phyloP scores from a whole-genome alignment of 2,329 filamentous ascomycete species.

The Conoideocrella luteorostrata region DNA sequence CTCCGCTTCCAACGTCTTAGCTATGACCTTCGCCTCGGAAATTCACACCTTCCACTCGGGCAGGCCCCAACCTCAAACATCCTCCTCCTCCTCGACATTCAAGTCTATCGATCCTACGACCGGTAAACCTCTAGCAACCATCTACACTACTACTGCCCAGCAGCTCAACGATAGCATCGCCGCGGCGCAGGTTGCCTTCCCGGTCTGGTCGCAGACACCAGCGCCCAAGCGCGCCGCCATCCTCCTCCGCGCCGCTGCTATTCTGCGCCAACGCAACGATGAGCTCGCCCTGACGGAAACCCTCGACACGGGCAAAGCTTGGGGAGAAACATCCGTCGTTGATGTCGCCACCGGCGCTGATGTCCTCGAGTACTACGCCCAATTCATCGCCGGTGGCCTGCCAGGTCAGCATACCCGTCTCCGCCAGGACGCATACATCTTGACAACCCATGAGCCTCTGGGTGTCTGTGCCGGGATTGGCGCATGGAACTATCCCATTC shows the following conservation, averaged over 20 bases:
- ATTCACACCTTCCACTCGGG: constrained; percentile 71
- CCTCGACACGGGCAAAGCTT: constrained; percentile 80
- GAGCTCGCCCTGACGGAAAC: constrained; percentile 75
- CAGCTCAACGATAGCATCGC: constrained; percentile 67
- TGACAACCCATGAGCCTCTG: constrained; percentile 73
- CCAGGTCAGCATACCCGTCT: constrained; percentile 75
- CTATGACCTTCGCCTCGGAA: constrained; percentile 30
- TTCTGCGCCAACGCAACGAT: constrained; percentile 72
- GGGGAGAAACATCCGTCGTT: constrained; percentile 75
- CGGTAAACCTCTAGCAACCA: constrained; percentile 59
- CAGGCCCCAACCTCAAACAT: constrained; percentile 51
- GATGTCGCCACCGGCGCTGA: constrained; percentile 80
- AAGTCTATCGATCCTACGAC: constrained; percentile 69
- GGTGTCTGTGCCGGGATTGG: constrained; percentile 84
- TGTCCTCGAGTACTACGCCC: constrained; percentile 81
- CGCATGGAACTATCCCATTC: constrained; percentile 88
- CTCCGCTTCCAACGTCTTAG: constrained; percentile 3
- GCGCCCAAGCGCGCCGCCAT: constrained; percentile 70
- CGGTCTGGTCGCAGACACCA: constrained; percentile 68
- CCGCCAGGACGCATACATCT: constrained; percentile 71
- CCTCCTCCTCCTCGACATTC: constrained; percentile 57
- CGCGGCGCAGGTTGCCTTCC: constrained; percentile 66
- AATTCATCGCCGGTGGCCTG: constrained; percentile 69
- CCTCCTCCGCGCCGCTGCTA: constrained; percentile 65
- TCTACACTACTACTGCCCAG: constrained; percentile 60